phyloP scores from a whole-genome alignment of 768 basidiomycete species.

The Auricularia auricula-judae region DNA sequence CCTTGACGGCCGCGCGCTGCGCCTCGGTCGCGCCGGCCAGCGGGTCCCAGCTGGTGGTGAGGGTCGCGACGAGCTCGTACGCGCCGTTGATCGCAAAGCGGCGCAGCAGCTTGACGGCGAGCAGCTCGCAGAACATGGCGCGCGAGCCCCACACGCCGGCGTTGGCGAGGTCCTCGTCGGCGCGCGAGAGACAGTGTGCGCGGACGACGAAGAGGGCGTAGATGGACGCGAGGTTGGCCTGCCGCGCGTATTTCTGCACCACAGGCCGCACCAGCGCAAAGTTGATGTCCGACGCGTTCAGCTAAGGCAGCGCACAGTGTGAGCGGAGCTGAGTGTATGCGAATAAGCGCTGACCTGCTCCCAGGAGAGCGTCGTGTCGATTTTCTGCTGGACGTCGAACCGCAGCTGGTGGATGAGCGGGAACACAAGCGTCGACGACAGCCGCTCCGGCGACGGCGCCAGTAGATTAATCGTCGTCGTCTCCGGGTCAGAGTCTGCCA shows the following conservation, averaged over 20 bases:
- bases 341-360: constrained; percentile 39
- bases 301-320: constrained; percentile 20
- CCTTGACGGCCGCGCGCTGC: constrained; percentile 58
- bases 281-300: constrained; percentile 75
- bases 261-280: constrained; percentile 69
- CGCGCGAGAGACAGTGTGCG: constrained; percentile 64
- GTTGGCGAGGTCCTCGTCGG: constrained; percentile 64
- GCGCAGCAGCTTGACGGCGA: constrained; percentile 78
- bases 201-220: constrained; percentile 71
- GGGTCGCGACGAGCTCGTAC: constrained; percentile 47
- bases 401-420: constrained; percentile 69
- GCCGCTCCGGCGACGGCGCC: constrained; percentile 1
- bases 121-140: constrained; percentile 75
- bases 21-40: constrained; percentile 60
- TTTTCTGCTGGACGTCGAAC: constrained; percentile 36
- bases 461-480: not conserved
- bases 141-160: constrained; percentile 58
- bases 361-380: constrained; percentile 69
- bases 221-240: constrained; percentile 63
- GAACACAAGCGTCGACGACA: constrained; percentile 38
- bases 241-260: constrained; percentile 64
- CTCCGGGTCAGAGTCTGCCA: not conserved
- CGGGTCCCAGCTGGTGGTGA: constrained; percentile 79
- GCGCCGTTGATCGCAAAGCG: constrained; percentile 48
- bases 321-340: not conserved